Conservation (phyloP, 441 rosid genomes). For the Daphne laureola region DNA sequence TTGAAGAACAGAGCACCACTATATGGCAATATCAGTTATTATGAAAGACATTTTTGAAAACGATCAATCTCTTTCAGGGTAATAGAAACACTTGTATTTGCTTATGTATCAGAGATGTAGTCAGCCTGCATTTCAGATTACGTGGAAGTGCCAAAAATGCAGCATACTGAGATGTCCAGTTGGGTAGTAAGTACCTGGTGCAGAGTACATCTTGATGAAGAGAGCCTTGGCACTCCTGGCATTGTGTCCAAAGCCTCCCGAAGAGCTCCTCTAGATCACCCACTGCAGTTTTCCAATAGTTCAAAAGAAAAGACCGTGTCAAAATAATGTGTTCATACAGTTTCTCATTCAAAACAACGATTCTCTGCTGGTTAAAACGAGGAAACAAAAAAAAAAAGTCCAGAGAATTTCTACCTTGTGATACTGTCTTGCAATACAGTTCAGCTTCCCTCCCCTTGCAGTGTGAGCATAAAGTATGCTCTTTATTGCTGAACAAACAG, state of each 20-base stretch:
- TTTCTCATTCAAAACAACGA: neutral
- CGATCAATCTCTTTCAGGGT: too few species aligned
- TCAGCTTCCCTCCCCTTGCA: slow-evolving; percentile 97
- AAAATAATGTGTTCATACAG: neutral
- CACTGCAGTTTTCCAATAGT: slow-evolving; percentile 38
- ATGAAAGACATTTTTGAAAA: too few species aligned
- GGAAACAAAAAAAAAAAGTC: slow-evolving; percentile 1
- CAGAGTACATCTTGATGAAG: slow-evolving; percentile 99
- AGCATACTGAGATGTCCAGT: neutral
- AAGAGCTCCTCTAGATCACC: slow-evolving; percentile 79
- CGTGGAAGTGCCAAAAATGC: too few species aligned
- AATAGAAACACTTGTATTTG: too few species aligned
- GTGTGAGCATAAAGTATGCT: slow-evolving; percentile 64
- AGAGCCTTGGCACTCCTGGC: slow-evolving; percentile 97
- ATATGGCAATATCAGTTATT: too few species aligned
- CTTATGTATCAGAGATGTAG: too few species aligned
- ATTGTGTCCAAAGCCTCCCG: slow-evolving; percentile 92
- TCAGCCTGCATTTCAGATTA: too few species aligned
- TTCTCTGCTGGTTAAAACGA: slow-evolving; percentile 1
- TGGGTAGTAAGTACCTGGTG: slow-evolving; percentile 51
- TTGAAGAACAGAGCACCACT: too few species aligned
- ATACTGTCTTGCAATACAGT: slow-evolving; percentile 79
- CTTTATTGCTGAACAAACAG: slow-evolving; percentile 35
- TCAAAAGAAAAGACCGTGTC: neutral
- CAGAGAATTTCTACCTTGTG: slow-evolving; percentile 44